Percentiles rank a stretch among this genome's conserved stretches.
Conservation (phyloP, 257 asterid genomes). For the Ocimum tenuiflorum region DNA sequence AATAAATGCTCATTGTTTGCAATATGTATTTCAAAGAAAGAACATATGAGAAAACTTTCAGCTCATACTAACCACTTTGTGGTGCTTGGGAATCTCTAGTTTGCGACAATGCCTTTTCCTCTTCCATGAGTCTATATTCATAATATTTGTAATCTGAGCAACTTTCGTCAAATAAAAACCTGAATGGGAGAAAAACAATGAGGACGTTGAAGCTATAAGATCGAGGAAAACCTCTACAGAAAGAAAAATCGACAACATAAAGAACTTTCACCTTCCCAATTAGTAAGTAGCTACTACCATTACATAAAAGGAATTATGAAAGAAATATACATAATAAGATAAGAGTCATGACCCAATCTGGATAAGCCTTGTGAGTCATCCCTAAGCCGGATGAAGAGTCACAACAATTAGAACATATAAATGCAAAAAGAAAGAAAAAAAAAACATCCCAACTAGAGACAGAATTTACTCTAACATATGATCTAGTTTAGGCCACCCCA, state of each 20-base stretch:
- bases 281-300: neutral
- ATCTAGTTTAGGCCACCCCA: neutral
- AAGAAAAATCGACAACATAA: neutral
- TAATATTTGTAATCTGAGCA: conserved; percentile 81
- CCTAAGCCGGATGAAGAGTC: neutral
- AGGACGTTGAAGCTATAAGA: neutral
- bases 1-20: neutral
- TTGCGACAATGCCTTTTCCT: conserved; percentile 62
- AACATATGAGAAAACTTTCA: neutral
- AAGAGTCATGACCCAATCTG: neutral
- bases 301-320: neutral
- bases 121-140: conserved; percentile 62
- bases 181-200: conserved; percentile 22
- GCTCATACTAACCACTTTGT: conserved; percentile 46
- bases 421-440: too few species aligned
- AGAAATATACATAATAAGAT: neutral
- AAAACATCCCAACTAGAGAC: neutral
- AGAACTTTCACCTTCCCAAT: neutral
- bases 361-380: neutral
- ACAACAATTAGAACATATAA: neutral
- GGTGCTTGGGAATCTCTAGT: conserved; percentile 40
- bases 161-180: conserved; percentile 72
- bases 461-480: neutral
- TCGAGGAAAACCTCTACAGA: neutral
- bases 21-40: neutral